Conservation (phyloP, 768 basidiomycete genomes). For the Tulasnella sp. region DNA sequence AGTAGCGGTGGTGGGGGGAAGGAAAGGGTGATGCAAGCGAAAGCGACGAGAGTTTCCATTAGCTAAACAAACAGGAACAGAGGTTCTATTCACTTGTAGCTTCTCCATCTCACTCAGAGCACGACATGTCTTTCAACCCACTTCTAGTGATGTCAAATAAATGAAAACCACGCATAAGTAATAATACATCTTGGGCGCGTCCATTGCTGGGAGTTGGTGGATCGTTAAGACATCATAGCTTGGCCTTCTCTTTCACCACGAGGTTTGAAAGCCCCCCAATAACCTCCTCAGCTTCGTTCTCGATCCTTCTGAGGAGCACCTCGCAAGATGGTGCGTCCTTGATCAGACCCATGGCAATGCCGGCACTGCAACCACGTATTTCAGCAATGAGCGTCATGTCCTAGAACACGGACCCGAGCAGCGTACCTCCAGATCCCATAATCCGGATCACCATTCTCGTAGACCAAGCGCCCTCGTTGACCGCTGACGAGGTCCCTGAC, state of each 20-base stretch:
- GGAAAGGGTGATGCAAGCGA: not conserved
- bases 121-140: not conserved
- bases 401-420: conserved; percentile 29
- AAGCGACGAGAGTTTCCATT: not conserved
- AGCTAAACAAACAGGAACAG: not conserved
- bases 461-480: conserved; percentile 44
- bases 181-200: not conserved
- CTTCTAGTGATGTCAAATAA: not conserved
- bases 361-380: conserved; percentile 24
- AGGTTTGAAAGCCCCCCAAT: conserved; percentile 42
- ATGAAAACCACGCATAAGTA: not conserved
- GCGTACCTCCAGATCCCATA: conserved; percentile 81
- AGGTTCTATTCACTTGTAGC: not conserved
- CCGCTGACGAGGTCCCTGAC: conserved; percentile 49
- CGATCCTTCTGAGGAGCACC: conserved; percentile 58
- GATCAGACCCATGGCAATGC: conserved; percentile 43
- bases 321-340: conserved; percentile 78
- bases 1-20: conserved; percentile 5
- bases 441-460: conserved; percentile 77
- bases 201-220: not conserved
- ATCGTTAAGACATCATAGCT: conserved; percentile 17
- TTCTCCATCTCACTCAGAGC: not conserved
- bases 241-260: conserved; percentile 23
- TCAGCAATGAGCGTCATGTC: not conserved
- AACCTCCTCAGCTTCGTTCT: conserved; percentile 64